Conservation (phyloP, 108 stramenopile species). For the Aurantiochytrium sp. region DNA sequence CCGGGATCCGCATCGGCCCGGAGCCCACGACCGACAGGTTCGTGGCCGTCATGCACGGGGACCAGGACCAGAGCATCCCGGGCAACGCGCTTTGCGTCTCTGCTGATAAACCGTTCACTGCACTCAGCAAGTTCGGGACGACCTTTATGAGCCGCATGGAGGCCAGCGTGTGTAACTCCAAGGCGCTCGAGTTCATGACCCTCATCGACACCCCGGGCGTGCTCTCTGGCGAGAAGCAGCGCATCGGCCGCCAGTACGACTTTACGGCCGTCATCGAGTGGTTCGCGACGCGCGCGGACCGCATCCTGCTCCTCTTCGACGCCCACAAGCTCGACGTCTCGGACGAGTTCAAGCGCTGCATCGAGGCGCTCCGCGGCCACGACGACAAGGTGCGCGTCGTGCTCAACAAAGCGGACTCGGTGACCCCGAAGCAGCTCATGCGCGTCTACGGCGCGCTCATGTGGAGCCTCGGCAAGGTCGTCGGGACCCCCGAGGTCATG, state of each 20-base stretch:
- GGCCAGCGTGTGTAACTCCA: slow-evolving; percentile 76
- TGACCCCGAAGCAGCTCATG: slow-evolving; percentile 93
- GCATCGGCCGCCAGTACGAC: slow-evolving; percentile 51
- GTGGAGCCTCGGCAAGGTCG: slow-evolving; percentile 94
- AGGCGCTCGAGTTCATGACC: slow-evolving; percentile 77
- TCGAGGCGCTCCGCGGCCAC: slow-evolving; percentile 77
- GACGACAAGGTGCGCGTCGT: slow-evolving; percentile 87
- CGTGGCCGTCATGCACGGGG: slow-evolving; percentile 86
- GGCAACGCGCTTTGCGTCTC: slow-evolving; percentile 96
- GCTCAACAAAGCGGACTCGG: slow-evolving; percentile 88
- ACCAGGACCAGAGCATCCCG: slow-evolving; percentile 90
- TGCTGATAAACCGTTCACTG: slow-evolving; percentile 89
- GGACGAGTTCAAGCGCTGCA: slow-evolving; percentile 82
- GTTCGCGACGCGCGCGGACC: slow-evolving; percentile 72
- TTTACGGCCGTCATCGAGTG: slow-evolving; percentile 42
- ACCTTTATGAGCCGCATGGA: slow-evolving; percentile 90
- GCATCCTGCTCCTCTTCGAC: slow-evolving; percentile 93
- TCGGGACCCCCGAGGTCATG: slow-evolving; percentile 94
- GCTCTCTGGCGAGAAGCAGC: slow-evolving; percentile 60
- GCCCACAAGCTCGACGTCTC: slow-evolving; percentile 94
- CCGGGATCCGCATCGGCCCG: slow-evolving; percentile 84
- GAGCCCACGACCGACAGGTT: slow-evolving; percentile 97
- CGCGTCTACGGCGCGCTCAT: slow-evolving; percentile 93
- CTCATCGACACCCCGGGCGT: slow-evolving; percentile 84
- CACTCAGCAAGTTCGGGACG: slow-evolving; percentile 86